Percentiles rank a stretch among this genome's conserved stretches.
Conservation (phyloP, 306 rosid species). For the Inga leiocalycina region DNA sequence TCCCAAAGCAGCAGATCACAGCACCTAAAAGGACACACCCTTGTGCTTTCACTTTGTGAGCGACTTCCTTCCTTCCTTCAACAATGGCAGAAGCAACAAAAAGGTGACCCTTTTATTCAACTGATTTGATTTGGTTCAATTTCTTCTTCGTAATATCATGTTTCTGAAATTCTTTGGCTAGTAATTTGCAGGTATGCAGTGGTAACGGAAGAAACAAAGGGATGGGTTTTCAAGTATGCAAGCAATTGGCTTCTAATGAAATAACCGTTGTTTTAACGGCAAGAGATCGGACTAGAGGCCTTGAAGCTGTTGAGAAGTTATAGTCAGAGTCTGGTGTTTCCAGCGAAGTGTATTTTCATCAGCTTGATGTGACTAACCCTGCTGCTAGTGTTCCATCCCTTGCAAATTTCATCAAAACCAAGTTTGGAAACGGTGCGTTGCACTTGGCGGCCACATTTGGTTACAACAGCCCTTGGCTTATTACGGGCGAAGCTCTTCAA, state of each 20-base stretch:
- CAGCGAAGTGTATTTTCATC: constrained; percentile 31
- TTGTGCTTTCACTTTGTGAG: background rate
- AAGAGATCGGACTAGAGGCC: constrained; percentile 38
- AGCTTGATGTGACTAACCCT: constrained; percentile 45
- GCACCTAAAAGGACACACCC: background rate
- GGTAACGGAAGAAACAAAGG: constrained; percentile 1
- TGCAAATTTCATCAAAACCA: constrained; percentile 22
- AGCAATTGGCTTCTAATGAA: constrained; percentile 42
- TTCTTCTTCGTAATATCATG: background rate
- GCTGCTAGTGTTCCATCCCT: no score
- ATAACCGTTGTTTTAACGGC: constrained; percentile 38
- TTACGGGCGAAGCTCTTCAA: no score
- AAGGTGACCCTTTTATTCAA: background rate
- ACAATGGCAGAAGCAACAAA: background rate
- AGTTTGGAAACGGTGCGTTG: constrained; percentile 40
- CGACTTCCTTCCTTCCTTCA: background rate
- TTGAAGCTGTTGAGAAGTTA: constrained; percentile 44
- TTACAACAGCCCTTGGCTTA: no score
- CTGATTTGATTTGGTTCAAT: background rate
- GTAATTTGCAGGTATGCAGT: background rate
- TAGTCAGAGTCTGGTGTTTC: constrained; percentile 18
- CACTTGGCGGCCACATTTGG: no score
- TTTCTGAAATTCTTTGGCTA: background rate
- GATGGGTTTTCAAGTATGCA: constrained; percentile 16
- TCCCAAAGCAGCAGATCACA: background rate